Percentiles rank a stretch among this genome's conserved stretches.
Conservation (phyloP, 352 stramenopile genomes). For the Globisporangium radiosum region DNA sequence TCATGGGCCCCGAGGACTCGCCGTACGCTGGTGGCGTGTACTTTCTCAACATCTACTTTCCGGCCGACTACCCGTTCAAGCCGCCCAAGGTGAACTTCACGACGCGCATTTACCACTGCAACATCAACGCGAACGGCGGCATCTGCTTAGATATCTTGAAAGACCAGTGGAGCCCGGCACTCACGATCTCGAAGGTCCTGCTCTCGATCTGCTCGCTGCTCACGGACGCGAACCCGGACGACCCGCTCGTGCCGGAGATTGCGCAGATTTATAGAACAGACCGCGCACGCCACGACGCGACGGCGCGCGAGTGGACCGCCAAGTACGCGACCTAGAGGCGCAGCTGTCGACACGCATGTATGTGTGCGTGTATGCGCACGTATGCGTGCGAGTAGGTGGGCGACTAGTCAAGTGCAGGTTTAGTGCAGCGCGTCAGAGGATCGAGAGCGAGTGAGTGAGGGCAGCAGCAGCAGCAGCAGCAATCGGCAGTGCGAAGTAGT, state of each 20-base stretch:
- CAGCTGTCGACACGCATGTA: background rate
- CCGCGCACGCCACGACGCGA: slow-evolving; percentile 91
- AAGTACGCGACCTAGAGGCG: slow-evolving; percentile 97
- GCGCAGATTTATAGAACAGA: slow-evolving; percentile 95
- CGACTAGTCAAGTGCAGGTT: no score
- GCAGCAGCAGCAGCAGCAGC: no score
- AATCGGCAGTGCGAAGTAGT: no score
- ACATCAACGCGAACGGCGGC: slow-evolving; percentile 99
- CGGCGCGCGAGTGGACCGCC: slow-evolving; percentile 95
- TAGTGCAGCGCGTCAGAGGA: no score
- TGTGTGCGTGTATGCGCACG: no score
- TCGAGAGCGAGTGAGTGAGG: background rate
- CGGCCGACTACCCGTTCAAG: slow-evolving; percentile 99
- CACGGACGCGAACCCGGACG: slow-evolving; percentile 99
- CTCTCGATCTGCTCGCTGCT: slow-evolving; percentile 99
- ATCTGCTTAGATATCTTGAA: slow-evolving; percentile 99
- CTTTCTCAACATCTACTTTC: slow-evolving; percentile 99
- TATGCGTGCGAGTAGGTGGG: background rate
- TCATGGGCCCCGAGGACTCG: slow-evolving; percentile 98
- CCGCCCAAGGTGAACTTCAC: slow-evolving; percentile 98
- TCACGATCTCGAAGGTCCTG: slow-evolving; percentile 99
- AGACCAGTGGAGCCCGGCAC: slow-evolving; percentile 98
- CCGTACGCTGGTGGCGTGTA: slow-evolving; percentile 97
- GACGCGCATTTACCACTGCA: slow-evolving; percentile 99
- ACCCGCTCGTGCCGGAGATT: slow-evolving; percentile 93